Base-by-base conservation (phyloP, 1,139 yeast species). In the Yamadazyma diospyri region DNA sequence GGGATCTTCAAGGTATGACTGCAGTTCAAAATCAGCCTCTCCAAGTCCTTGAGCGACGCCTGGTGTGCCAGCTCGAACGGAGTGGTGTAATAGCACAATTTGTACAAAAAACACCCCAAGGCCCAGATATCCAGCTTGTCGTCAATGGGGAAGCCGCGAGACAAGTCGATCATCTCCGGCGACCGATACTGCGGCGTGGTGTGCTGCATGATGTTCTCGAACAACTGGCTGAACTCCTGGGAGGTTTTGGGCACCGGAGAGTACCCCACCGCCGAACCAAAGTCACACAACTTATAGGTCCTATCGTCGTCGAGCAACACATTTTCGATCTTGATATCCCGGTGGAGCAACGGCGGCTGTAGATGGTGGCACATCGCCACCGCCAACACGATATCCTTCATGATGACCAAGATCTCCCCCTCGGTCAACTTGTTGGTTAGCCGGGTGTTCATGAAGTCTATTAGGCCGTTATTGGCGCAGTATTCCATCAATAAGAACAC, bases 361-460 rank as follows among this genome's bases (percentile, higher is more conserved):
- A 86, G 60, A 43, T 84, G 80, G 61, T 92, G 98, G 81, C 94
- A 88, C 65, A 81, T 80, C 34, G 89, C 81, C 18, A 92, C 81
- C 2, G 94, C 98, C 36, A 76, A 72, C 3, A 92, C 78, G 23
- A 88, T 72, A 52, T 92, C 95, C 45, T 72, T 71, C 86, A 87
- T 83, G 38, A 92, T 89, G 39, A 76, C 74, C 39, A 92, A 60
- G 28, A 94, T 81, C 57, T 94, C 97, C 5, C 72, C 65, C 56
- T 89, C 97, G 1, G 81, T 77, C 36, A 92, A 71, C 54, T 88
- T 82, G 39, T 87, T 79, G 30, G 84, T 77, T 38, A 92, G 69
- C 38, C 97, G 67, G n/a, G 92, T 73, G 60, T 92, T 92, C 97
- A 92, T 89, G 53, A 83, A 86, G 54, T 92, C 97, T 30, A 92